phyloP scores from a whole-genome alignment of 257 asterid species.

The Orobanche coerulescens region DNA sequence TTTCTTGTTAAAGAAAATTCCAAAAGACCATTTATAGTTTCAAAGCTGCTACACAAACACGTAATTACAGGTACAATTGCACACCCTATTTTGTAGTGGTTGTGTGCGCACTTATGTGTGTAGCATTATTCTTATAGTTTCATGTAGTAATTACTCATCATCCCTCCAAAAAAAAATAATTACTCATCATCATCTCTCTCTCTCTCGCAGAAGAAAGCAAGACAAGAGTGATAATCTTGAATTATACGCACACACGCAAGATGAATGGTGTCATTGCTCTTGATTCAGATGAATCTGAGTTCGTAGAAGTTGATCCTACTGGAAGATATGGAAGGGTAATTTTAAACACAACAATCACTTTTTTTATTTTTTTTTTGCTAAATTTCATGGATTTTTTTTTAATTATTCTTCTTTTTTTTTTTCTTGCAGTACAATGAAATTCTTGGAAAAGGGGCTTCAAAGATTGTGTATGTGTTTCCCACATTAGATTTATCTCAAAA shows the following conservation, averaged over 20 bases:
- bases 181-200: constrained; percentile 11
- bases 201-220: constrained; percentile 3
- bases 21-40: background rate
- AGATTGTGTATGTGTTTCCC: constrained; percentile 65
- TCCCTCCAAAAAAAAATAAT: too few species aligned
- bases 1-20: too few species aligned
- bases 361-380: background rate
- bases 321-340: constrained; percentile 94
- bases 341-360: background rate
- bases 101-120: too few species aligned
- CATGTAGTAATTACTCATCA: too few species aligned
- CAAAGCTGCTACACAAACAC: too few species aligned
- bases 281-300: constrained; percentile 65
- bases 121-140: background rate
- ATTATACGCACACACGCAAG: constrained; percentile 5
- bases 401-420: constrained; percentile 9
- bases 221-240: constrained; percentile 4
- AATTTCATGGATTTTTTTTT: constrained; percentile 7
- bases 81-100: too few species aligned
- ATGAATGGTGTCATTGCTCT: constrained; percentile 59
- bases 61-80: too few species aligned
- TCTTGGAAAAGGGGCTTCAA: constrained; percentile 96
- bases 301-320: constrained; percentile 89
- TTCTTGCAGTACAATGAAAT: constrained; percentile 76
- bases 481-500: constrained; percentile 12